Percentiles rank a stretch among this genome's conserved stretches.
These are phyloP conservation scores for Pseudogymnoascus sp. DNA, from an alignment of 2,329 filamentous ascomycete species.

Conservation along the genomic window DNA sequence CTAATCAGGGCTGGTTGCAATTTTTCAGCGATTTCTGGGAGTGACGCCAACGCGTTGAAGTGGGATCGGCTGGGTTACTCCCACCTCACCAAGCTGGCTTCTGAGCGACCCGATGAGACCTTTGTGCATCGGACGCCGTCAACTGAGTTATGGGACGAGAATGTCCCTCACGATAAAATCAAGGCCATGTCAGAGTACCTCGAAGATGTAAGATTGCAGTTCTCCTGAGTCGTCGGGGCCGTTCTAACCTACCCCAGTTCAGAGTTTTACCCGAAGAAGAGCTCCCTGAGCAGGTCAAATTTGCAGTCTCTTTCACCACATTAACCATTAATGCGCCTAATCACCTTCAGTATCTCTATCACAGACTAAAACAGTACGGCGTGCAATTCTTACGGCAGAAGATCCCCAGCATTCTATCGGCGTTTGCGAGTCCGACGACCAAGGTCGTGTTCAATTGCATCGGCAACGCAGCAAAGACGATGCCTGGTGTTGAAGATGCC, in stretches of 20 bases:
- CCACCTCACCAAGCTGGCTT: slow-evolving; percentile 30
- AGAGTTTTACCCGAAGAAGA: slow-evolving; percentile 23
- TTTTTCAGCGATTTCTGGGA: slow-evolving; percentile 37
- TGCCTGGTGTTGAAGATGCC: slow-evolving; percentile 16
- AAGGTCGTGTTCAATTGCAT: slow-evolving; percentile 14
- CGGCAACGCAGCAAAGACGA: slow-evolving; percentile 11
- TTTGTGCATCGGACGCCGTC: slow-evolving; percentile 33
- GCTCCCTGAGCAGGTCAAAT: slow-evolving; percentile 28
- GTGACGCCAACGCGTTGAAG: slow-evolving; percentile 33
- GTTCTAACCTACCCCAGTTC: slow-evolving; percentile 22
- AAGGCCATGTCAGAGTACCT: slow-evolving; percentile 34
- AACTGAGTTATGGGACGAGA: slow-evolving; percentile 35
- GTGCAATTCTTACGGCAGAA: slow-evolving; percentile 28
- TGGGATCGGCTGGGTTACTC: slow-evolving; percentile 36
- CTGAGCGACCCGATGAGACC: slow-evolving; percentile 24
- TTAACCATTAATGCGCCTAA: slow-evolving; percentile 32
- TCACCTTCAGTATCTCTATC: slow-evolving; percentile 29
- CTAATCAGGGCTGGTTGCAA: slow-evolving; percentile 34
- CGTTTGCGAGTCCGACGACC: slow-evolving; percentile 16
- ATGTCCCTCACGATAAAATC: slow-evolving; percentile 33
- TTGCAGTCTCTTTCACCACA: slow-evolving; percentile 31
- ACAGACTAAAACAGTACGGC: slow-evolving; percentile 24
- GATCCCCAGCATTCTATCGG: slow-evolving; percentile 23
- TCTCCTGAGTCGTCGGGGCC: no score
- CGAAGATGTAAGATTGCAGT: slow-evolving; percentile 28